Base-by-base conservation (phyloP, 2,329 filamentous ascomycete species). In the Akanthomyces uredinophilus region DNA sequence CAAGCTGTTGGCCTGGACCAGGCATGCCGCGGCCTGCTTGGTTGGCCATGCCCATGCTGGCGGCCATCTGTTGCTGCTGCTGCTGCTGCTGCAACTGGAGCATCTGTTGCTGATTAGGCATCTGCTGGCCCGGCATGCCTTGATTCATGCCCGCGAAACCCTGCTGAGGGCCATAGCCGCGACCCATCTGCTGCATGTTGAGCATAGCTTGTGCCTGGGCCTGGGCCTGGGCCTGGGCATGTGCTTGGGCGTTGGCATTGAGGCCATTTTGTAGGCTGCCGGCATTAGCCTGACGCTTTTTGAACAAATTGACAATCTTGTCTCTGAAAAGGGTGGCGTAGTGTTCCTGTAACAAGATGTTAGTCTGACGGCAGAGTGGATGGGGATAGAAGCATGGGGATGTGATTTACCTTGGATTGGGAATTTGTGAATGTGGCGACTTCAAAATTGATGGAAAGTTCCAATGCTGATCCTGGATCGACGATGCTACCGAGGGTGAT, bases 131-230 rank as follows among this genome's bases (percentile, higher is more conserved):
- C 18, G 32, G 60, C 53, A 62, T 62, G 50, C 27, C 29, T 63
- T 85, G 83, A 41, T 44, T 44, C 58, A 86, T 76, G 53, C 82
- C 79, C 64, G 83, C 83, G 63, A 87, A 86, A 1, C 77, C 79
- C 66, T 80, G 83, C 64, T 82, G 84, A 75, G 72, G 7, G 82
- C 0, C 72, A 82, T 50, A 79, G 14, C 77, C 78, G 41, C 83
- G 78, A 44, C 78, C 77, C 75, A 85, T 80, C 65, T 82, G 78
- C 63, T 81, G 80, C 75, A 84, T 79, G 63, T 77, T 82, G 76
- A 84, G 79, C 75, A 85, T 76, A 60, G 81, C 74, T 64, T 81
- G 77, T 10, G 71, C 64, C 60, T 74, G 71, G 6, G 74, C 72
- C 64, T 80, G 77, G 6, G 74, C 72, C 64, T 80, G 77, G 4